Evolutionary conservation across 805 yeast genomes (phyloP).

Genomic region (Grigorovia jiainica): DNA sequence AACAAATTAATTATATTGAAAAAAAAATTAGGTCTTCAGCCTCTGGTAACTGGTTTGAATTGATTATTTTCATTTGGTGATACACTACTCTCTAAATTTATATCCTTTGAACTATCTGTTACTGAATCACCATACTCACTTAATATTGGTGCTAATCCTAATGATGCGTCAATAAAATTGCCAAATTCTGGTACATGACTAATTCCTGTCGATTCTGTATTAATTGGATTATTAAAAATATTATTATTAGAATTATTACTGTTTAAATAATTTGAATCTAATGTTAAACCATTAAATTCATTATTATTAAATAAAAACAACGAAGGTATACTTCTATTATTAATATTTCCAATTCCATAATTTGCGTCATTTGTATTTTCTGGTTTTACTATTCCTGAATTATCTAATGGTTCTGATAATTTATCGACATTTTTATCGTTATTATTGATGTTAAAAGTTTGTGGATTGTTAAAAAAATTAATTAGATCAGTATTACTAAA

Average conservation of each 20-base stretch:
- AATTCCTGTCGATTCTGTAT: background rate
- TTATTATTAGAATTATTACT: background rate
- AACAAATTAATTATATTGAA: no score
- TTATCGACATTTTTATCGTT: background rate
- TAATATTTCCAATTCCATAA: background rate
- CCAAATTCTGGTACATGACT: constrained; percentile 31
- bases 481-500: constrained; percentile 17
- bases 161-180: constrained; percentile 74
- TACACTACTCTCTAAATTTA: background rate
- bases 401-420: background rate
- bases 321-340: background rate
- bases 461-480: constrained; percentile 6
- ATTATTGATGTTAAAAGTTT: background rate
- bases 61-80: background rate
- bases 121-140: background rate
- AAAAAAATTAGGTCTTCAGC: no score
- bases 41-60: background rate
- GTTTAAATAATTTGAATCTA: background rate
- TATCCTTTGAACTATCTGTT: background rate
- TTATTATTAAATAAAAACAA: background rate
- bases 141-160: constrained; percentile 63
- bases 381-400: background rate
- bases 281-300: background rate
- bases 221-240: background rate
- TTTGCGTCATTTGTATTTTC: background rate